A percentile compares a stretch with the other conserved stretches of the same genome.
Evolutionary conservation across 1,139 yeast genomes (phyloP).

Genomic region (Geotrichum fermentans): DNA sequence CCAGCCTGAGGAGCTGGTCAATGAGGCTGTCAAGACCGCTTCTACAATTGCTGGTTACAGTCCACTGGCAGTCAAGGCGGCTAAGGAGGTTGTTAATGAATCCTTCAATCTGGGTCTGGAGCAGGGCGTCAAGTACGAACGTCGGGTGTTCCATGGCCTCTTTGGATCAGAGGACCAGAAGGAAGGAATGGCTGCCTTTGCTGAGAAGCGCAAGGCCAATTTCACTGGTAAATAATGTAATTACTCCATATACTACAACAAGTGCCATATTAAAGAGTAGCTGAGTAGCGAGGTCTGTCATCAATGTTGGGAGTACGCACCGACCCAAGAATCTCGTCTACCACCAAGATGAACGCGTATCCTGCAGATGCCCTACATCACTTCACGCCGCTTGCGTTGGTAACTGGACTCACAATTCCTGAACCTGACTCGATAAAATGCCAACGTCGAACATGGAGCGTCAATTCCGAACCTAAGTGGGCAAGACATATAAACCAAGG

Average conservation of each 20-base stretch:
- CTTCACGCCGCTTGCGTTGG: slow-evolving; percentile 29
- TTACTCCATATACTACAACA: background rate
- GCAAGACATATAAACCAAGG: slow-evolving; percentile 21
- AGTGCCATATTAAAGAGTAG: background rate
- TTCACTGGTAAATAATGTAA: slow-evolving; percentile 37
- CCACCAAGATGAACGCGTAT: slow-evolving; percentile 24
- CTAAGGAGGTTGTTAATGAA: slow-evolving; percentile 44
- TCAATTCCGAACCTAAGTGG: slow-evolving; percentile 4
- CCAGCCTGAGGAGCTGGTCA: slow-evolving; percentile 41
- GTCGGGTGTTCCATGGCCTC: slow-evolving; percentile 43
- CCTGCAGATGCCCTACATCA: slow-evolving; percentile 28
- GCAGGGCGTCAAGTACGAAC: slow-evolving; percentile 44
- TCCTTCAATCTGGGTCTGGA: slow-evolving; percentile 40
- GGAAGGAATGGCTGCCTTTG: slow-evolving; percentile 51
- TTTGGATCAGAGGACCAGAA: slow-evolving; percentile 46
- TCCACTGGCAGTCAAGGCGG: slow-evolving; percentile 44
- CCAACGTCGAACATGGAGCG: slow-evolving; percentile 3
- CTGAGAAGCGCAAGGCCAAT: slow-evolving; percentile 44
- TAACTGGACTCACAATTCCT: slow-evolving; percentile 28
- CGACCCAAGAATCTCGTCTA: too few species aligned
- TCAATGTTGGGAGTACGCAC: background rate
- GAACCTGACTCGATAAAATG: background rate
- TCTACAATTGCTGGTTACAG: slow-evolving; percentile 41
- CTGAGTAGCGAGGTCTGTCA: too few species aligned
- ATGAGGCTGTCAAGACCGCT: slow-evolving; percentile 47